Evolutionary conservation across 352 stramenopile species (phyloP), one percentile per base, ranked within the genome.

Genomic region (Phytophthora agathidicida): DNA sequence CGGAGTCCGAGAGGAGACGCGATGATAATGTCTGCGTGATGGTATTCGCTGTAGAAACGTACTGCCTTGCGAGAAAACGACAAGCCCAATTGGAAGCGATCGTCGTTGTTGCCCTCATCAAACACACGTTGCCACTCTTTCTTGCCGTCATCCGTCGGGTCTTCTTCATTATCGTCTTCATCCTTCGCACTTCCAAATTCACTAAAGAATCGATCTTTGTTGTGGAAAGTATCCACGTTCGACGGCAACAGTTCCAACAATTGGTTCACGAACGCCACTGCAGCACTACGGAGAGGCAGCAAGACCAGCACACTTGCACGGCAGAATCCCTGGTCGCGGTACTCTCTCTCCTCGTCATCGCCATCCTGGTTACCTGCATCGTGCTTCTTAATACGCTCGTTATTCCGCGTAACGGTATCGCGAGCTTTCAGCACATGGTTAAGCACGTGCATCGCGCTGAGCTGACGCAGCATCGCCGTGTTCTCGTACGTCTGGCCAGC

Each of bases 91-190:
- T 93, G 84, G 59, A 93, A 93, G 42, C 71, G 86, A 68, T 93
- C 84, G 62, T 93, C 84, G 49, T 90, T 91, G 62, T 93, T 91
- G 31, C 84, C 84, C 7, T 78, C 63, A 6, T 66, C 48, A 28
- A 93, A 91, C 19, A 93, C 79, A 13, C 77, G 68, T 54, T 91
- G 82, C 84, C 84, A 93, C 51, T 88, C 80, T 39, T 88, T 88
- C 37, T 77, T 56, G 11, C 57, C 68, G 16, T 73, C 56, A 6
- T 73, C 65, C 3, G 70, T 49, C 1, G 50, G 8, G 4, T 30
- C 31, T 2, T 61, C 26, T 0, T 73, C 60, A 2, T 72, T 57
- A 1, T 70, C 53, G 0, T 71, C 53, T 7, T 60, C 65, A 5
- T 65, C 60, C 14, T 39, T 58, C 0, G 42, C 58, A 32, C 58